Conservation (phyloP, 169 alveolate genomes). For the Eimeria sp. region DNA sequence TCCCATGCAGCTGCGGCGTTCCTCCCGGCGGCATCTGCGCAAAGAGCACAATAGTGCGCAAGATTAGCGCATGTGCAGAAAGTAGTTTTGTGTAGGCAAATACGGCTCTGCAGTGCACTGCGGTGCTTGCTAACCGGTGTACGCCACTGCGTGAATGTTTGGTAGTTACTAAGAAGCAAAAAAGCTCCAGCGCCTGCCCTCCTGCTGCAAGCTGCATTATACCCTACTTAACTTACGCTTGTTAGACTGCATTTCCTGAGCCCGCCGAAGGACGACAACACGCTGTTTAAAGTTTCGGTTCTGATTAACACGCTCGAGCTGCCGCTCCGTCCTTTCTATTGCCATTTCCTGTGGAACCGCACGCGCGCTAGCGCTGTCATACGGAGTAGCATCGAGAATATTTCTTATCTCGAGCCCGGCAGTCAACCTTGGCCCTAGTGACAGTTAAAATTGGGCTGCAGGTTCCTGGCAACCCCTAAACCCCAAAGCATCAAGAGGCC, state of each 20-base stretch:
- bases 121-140: neutral
- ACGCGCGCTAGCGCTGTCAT: neutral
- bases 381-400: neutral
- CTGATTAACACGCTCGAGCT: slow-evolving; percentile 55
- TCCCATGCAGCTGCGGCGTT: slow-evolving; percentile 10
- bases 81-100: neutral
- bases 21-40: slow-evolving; percentile 29
- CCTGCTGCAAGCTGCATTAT: neutral
- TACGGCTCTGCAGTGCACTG: too few relatives aligned
- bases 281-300: slow-evolving; percentile 50
- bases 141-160: neutral
- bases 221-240: neutral
- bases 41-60: neutral
- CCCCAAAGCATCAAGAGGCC: neutral
- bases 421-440: neutral
- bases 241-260: slow-evolving; percentile 50
- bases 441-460: neutral
- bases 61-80: neutral
- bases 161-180: neutral
- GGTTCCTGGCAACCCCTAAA: neutral
- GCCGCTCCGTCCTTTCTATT: slow-evolving; percentile 36
- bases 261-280: slow-evolving; percentile 38
- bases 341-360: slow-evolving; percentile 40
- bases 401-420: neutral
- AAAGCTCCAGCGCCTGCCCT: neutral